Percentiles rank a stretch among this genome's conserved stretches.
Conservation (phyloP, 1,139 yeast genomes). For the Suhomyces anneliseae region DNA sequence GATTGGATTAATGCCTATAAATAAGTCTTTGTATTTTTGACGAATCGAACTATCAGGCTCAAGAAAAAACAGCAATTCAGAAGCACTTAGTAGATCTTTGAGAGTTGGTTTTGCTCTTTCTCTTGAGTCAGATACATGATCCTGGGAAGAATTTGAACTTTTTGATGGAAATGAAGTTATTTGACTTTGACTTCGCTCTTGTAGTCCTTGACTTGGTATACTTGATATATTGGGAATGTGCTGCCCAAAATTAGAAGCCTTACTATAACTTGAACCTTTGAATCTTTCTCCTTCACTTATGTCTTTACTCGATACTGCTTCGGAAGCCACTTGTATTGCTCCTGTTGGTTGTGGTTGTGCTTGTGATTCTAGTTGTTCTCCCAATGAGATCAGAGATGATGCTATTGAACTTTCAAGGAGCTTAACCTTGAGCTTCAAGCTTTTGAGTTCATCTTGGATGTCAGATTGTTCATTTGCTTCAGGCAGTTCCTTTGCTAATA, state of each 20-base stretch:
- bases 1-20: constrained; percentile 5
- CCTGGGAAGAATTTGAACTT: not conserved
- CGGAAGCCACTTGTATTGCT: too few species aligned
- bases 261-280: too few species aligned
- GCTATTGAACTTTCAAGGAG: constrained; percentile 10
- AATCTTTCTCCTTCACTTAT: too few species aligned
- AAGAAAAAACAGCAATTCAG: not conserved
- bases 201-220: not conserved
- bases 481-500: not conserved
- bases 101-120: not conserved
- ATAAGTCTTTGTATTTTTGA: constrained; percentile 2
- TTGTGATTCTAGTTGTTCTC: not conserved
- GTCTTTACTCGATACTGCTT: too few species aligned
- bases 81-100: not conserved
- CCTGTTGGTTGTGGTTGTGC: not conserved
- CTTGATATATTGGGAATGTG: too few species aligned
- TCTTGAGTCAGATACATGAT: not conserved
- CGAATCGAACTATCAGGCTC: constrained; percentile 4
- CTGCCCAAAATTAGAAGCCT: too few species aligned
- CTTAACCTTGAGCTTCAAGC: constrained; percentile 11
- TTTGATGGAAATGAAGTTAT: not conserved
- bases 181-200: not conserved
- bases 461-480: not conserved
- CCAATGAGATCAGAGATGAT: not conserved
- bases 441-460: constrained; percentile 10